Evolutionary conservation across 441 rosid genomes (phyloP), one percentile per base, ranked within the genome.

Genomic region (Gossypium gossypioides): DNA sequence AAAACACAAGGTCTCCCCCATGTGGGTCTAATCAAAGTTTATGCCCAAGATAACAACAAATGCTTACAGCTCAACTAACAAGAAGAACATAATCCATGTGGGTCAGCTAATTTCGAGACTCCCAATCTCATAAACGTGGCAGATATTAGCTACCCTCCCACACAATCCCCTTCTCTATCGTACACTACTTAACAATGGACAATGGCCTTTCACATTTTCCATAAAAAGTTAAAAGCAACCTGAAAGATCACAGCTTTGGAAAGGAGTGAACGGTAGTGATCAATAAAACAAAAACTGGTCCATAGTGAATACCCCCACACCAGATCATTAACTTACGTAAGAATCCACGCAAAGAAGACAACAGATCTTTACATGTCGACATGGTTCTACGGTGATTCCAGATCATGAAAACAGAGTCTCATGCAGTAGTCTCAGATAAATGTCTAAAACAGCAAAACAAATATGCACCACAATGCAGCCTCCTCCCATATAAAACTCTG

Each of bases 41-140:
- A 21, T 21, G 25, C 24, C 37, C 25, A 48, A 61, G 46, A 34
- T 32, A 16, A 72, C 18, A 65, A 12, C 5, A 5, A 34, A 19
- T 2, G 29, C 63, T 66, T 37, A 37, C 64, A 72, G 69, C 76
- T 76, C 51, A 59, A 72, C 73, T 4, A 76, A 76, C 76, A 65
- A 16, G 0, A n/a, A 21, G 56, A 66, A 66, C 2, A 46, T 9
- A 46, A 16, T 29, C 57, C 57, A 24, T 24, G 57, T 66, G 56
- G 37, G 67, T 67, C 76, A 72, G 48, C 63, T 72, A 59, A 32
- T 32, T 57, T 32, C 48, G 44, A 37, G 44, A 37, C 44, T 37
- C 44, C 44, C 44, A 37, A 61, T 16, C 24, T 60, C 13, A 2
- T 6, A 60, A 58, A 60, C 66, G n/a, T 61, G 46, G 66, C 66